These are phyloP conservation scores for Colletotrichum tofieldiae DNA, from an alignment of 2,329 filamentous ascomycete species.

Conservation along the genomic window DNA sequence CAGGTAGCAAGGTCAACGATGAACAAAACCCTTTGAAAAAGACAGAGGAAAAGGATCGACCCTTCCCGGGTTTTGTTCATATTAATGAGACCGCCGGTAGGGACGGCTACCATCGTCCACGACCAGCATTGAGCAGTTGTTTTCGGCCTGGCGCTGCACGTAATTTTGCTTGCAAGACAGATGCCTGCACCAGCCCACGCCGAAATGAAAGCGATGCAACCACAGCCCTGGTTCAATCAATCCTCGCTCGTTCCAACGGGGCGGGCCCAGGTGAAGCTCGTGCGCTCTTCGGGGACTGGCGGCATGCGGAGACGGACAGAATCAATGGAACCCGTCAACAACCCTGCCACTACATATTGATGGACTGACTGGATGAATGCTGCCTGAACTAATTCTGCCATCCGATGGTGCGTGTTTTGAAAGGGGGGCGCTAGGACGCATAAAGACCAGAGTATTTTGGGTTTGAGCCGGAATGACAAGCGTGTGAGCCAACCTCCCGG, in stretches of 20 bases:
- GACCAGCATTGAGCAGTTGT: slow-evolving; percentile 11
- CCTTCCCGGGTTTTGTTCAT: neutral
- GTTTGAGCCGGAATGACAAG: slow-evolving; percentile 17
- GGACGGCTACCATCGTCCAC: neutral
- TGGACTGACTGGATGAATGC: neutral
- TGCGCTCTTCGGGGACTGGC: slow-evolving; percentile 20
- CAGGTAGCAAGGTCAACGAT: neutral
- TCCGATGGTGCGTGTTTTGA: slow-evolving; percentile 18
- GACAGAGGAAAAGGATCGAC: neutral
- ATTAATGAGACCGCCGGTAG: neutral
- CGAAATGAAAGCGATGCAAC: slow-evolving; percentile 19
- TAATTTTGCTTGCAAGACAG: slow-evolving; percentile 19
- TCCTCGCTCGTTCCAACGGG: neutral
- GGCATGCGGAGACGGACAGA: slow-evolving; percentile 30
- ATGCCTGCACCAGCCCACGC: neutral
- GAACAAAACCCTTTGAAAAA: neutral
- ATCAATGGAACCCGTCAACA: slow-evolving; percentile 18
- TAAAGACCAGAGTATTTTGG: slow-evolving; percentile 2
- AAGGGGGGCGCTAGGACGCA: slow-evolving; percentile 12
- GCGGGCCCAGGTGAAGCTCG: slow-evolving; percentile 9
- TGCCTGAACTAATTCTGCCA: slow-evolving; percentile 22
- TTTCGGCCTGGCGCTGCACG: slow-evolving; percentile 4
- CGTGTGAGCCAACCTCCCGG: slow-evolving; percentile 15
- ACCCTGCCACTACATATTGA: neutral
- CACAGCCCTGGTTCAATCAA: slow-evolving; percentile 8